phyloP scores from a whole-genome alignment of 1,139 yeast genomes.

The Protomyces inundatus region DNA sequence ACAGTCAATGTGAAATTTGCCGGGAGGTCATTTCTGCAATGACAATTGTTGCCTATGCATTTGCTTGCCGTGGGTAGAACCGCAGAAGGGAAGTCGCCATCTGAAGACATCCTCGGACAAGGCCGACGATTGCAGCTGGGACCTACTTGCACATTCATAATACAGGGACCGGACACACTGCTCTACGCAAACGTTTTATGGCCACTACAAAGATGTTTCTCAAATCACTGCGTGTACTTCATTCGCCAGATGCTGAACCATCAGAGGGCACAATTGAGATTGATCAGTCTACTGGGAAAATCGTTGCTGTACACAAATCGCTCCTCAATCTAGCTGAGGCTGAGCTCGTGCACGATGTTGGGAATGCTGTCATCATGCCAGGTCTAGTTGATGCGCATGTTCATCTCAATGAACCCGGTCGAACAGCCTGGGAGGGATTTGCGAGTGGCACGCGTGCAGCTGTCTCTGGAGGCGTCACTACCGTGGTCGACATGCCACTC shows the following conservation, averaged over 20 bases:
- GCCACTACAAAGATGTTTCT: neutral
- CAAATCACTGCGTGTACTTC: conserved; percentile 11
- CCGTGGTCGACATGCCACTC: conserved; percentile 44
- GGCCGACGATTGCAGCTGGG: too few species aligned
- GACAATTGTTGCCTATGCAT: too few species aligned
- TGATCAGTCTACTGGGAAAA: conserved; percentile 5
- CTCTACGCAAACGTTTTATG: neutral
- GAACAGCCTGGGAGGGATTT: conserved; percentile 96
- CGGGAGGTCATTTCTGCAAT: too few species aligned
- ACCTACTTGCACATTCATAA: too few species aligned
- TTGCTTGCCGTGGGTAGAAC: too few species aligned
- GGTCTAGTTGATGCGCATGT: conserved; percentile 93
- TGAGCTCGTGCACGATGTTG: neutral
- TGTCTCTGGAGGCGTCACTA: conserved; percentile 91
- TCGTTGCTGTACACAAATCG: conserved; percentile 2
- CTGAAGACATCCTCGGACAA: too few species aligned
- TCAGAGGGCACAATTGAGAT: conserved; percentile 4
- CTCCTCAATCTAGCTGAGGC: neutral
- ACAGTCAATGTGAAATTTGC: too few species aligned
- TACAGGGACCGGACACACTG: too few species aligned
- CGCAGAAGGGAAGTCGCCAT: too few species aligned
- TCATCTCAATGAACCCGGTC: conserved; percentile 87
- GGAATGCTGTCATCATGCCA: conserved; percentile 52
- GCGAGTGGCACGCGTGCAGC: conserved; percentile 90
- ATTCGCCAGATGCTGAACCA: neutral